Base-by-base conservation (phyloP, 257 asterid genomes). In the Gardenia jasminoides region DNA sequence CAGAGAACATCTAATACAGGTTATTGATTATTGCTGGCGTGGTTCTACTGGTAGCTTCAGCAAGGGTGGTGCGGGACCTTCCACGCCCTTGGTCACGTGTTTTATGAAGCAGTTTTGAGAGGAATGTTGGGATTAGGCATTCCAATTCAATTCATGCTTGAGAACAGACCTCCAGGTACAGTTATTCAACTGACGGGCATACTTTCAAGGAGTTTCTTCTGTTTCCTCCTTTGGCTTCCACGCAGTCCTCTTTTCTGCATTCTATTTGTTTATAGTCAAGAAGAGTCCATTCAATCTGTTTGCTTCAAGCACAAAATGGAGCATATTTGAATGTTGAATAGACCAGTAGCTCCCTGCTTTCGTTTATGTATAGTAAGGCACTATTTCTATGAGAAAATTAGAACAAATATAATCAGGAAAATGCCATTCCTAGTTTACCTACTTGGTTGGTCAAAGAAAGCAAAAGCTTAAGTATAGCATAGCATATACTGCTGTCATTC, bases 11-110 rank as follows among this genome's bases (percentile, higher is more conserved):
- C 68, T 9, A 62, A 52, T 75, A 83, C 88, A 96, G 99, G 99
- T 61, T 92, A 48, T 89, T 88, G 56, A 96, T 96, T 82, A 88
- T 93, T 65, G 68, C 86, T 76, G 98, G 98, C 61, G 98, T 96
- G 82, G 86, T 92, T 73, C 85, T 96, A 74, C 87, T 96, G 41
- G 99, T 96, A 78, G 74, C 92, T 71, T 96, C 99, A 15, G 75
- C 94, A 2, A 86, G 92, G 74, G 80, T 96, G 77, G 69, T 89
- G 78, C 78, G 91, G 17, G 70, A 70, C 86, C 89, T 96, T 69
- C 96, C 95, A 6, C 85, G 91, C 80, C 92, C 97, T 46, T 91
- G 91, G 94, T 76, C 92, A 54, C 89, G 89, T 26, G 50, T 84
- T 47, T 74, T 89, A 46, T 79, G 88, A 69, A 83, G 83, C 70